phyloP scores from a whole-genome alignment of 257 asterid genomes.

The Fraxinus cuspidata region DNA sequence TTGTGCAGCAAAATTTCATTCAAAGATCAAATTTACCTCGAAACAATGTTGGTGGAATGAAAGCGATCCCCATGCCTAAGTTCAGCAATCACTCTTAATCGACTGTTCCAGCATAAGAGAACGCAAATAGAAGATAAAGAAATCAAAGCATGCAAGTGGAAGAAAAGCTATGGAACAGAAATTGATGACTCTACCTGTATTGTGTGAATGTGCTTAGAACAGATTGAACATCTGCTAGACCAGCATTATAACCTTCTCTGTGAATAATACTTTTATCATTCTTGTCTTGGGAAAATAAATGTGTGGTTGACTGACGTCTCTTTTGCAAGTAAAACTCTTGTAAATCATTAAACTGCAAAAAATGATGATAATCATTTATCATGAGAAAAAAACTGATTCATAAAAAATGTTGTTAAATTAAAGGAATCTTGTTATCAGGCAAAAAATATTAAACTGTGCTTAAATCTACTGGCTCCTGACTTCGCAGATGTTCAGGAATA shows the following conservation, averaged over 20 bases:
- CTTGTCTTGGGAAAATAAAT: conserved; percentile 42
- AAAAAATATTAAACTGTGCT: neutral
- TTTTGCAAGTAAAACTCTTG: conserved; percentile 85
- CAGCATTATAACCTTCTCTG: conserved; percentile 75
- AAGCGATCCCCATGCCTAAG: conserved; percentile 79
- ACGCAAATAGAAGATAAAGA: conserved; percentile 25
- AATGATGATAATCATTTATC: conserved; percentile 28
- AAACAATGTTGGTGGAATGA: conserved; percentile 82
- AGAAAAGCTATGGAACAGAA: conserved; percentile 24
- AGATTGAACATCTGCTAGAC: conserved; percentile 79
- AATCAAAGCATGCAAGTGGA: conserved; percentile 15
- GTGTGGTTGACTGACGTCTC: conserved; percentile 56
- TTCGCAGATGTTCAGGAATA: neutral
- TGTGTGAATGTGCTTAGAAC: conserved; percentile 78
- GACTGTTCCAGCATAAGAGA: conserved; percentile 51
- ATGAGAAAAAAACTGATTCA: conserved; percentile 5
- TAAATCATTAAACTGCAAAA: conserved; percentile 73
- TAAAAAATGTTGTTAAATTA: neutral
- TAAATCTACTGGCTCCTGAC: conserved; percentile 9
- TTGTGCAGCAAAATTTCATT: neutral
- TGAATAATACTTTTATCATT: conserved; percentile 34
- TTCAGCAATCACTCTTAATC: conserved; percentile 82
- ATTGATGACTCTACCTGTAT: conserved; percentile 53
- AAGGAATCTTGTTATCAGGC: neutral
- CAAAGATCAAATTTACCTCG: conserved; percentile 55